Percentiles rank a stretch among this genome's conserved stretches.
Conservation (phyloP, 768 basidiomycete genomes). For the Hericium rajendrae region DNA sequence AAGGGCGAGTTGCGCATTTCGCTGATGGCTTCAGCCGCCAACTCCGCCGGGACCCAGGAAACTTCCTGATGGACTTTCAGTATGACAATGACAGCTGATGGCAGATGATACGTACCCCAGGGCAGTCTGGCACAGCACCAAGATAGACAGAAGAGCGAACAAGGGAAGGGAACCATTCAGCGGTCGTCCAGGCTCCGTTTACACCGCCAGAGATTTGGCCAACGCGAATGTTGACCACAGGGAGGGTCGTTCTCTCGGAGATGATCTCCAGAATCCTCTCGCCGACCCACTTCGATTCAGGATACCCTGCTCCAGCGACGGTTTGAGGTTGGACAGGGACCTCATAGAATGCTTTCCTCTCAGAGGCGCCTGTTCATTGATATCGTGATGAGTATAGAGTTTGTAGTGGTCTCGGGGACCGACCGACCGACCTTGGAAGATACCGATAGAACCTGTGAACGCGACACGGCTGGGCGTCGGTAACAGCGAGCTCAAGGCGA, state of each 20-base stretch:
- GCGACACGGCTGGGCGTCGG: neutral
- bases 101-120: neutral
- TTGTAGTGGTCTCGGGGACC: neutral
- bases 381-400: neutral
- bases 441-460: slow-evolving; percentile 1
- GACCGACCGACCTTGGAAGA: neutral
- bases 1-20: slow-evolving; percentile 15
- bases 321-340: neutral
- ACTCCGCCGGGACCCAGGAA: slow-evolving; percentile 18
- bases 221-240: neutral
- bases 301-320: slow-evolving; percentile 8
- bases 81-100: neutral
- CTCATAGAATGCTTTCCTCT: neutral
- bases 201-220: neutral
- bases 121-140: neutral
- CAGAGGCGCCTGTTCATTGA: neutral
- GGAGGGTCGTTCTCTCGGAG: neutral
- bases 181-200: neutral
- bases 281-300: slow-evolving; percentile 17
- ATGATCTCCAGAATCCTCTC: slow-evolving; percentile 3
- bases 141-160: neutral
- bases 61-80: neutral
- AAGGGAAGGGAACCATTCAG: neutral
- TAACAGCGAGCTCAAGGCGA: slow-evolving; percentile 6
- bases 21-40: slow-evolving; percentile 15